A percentile compares a stretch with the other conserved stretches of the same genome.
phyloP scores from a whole-genome alignment of 1,284 basidiomycete species.

The Ceratobasidium papillatum region DNA sequence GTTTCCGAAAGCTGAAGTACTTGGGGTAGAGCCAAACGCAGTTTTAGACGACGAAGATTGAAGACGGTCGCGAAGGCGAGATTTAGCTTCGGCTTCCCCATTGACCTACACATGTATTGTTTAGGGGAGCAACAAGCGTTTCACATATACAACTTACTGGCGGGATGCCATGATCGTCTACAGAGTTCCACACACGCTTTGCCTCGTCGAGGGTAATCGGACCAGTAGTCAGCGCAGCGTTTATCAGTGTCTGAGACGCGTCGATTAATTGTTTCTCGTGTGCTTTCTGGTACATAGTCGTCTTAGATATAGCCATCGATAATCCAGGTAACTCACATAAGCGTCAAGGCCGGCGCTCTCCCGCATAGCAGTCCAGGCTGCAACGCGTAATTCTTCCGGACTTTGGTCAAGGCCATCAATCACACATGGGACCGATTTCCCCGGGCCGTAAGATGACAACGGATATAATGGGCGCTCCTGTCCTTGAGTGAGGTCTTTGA shows the following conservation, averaged over 20 bases:
- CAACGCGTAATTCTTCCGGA: slow-evolving; percentile 81
- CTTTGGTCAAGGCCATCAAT: slow-evolving; percentile 76
- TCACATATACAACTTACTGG: neutral
- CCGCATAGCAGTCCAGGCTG: slow-evolving; percentile 65
- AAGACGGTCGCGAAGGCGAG: slow-evolving; percentile 28
- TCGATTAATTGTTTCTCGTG: slow-evolving; percentile 59
- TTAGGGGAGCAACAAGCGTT: neutral
- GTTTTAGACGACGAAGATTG: slow-evolving; percentile 27
- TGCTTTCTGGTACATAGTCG: slow-evolving; percentile 54
- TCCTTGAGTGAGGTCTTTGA: slow-evolving; percentile 65
- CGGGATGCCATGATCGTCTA: slow-evolving; percentile 32
- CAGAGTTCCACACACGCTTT: slow-evolving; percentile 19
- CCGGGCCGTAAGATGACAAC: slow-evolving; percentile 81
- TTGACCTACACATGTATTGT: neutral
- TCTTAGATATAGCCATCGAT: neutral
- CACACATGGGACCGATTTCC: slow-evolving; percentile 77
- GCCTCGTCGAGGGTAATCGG: slow-evolving; percentile 30
- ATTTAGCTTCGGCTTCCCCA: slow-evolving; percentile 24
- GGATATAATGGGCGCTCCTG: slow-evolving; percentile 82
- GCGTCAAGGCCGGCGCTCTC: slow-evolving; percentile 63
- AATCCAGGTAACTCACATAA: slow-evolving; percentile 66
- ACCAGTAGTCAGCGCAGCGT: slow-evolving; percentile 22
- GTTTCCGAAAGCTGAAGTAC: slow-evolving; percentile 20
- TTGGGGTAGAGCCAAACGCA: slow-evolving; percentile 12
- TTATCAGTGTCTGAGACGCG: slow-evolving; percentile 7